Conservation (phyloP, 1,284 basidiomycete genomes). For the Dichomitus squalens region DNA sequence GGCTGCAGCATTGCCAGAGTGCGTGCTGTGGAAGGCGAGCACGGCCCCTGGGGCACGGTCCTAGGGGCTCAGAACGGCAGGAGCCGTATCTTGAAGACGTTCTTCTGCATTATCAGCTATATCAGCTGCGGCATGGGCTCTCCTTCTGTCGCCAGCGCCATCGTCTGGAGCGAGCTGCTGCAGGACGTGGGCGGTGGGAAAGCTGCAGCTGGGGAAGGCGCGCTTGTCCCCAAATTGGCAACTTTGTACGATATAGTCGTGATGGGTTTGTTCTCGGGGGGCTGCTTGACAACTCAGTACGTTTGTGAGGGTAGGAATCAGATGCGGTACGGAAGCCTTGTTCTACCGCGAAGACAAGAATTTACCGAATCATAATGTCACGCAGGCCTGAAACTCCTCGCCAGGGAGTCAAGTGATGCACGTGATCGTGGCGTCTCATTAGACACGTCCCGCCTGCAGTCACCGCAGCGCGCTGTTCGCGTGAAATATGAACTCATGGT, state of each 20-base stretch:
- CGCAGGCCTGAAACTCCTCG: not conserved
- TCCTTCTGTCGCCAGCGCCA: too few relatives aligned
- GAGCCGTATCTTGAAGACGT: not conserved
- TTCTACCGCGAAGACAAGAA: not conserved
- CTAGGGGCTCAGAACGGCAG: not conserved
- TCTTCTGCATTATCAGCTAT: conserved; percentile 13
- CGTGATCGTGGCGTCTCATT: conserved; percentile 22
- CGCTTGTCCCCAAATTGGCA: conserved; percentile 18
- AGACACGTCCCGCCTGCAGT: not conserved
- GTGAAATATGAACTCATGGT: conserved; percentile 3
- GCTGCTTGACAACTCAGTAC: not conserved
- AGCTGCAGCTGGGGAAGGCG: conserved; percentile 4
- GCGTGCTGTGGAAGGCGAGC: not conserved
- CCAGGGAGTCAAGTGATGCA: not conserved
- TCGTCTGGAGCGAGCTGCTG: not conserved
- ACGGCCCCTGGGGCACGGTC: not conserved
- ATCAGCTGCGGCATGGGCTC: conserved; percentile 8
- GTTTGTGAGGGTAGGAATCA: not conserved
- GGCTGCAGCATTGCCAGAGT: not conserved
- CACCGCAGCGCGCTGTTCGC: conserved; percentile 12
- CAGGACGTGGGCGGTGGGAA: conserved; percentile 15
- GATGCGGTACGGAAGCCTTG: not conserved
- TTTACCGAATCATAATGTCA: not conserved
- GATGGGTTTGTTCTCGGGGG: not conserved
- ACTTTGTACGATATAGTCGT: not conserved